Base-by-base conservation (phyloP, 805 yeast species). In the Geotrichum ghanense region DNA sequence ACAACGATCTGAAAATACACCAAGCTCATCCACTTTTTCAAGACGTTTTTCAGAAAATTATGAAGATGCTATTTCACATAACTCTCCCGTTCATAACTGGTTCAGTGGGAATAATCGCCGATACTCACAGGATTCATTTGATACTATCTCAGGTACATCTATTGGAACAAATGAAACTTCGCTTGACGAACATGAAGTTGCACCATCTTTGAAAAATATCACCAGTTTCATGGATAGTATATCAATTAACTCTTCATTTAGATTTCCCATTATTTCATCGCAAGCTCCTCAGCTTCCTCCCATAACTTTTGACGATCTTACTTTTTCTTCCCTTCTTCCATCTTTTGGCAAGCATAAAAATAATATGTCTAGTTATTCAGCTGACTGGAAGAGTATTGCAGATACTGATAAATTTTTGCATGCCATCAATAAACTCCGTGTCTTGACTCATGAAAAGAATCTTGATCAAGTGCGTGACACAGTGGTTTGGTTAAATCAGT, bases 221-320 rank as follows among this genome's bases (percentile, higher is more conserved):
- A 25, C 12, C 31, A 25, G 9, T 14, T 14, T 25, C 31, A n/a
- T n/a, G n/a, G n/a, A n/a, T n/a, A n/a, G n/a, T n/a, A n/a, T n/a
- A n/a, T n/a, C n/a, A n/a, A n/a, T n/a, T n/a, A n/a, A n/a, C n/a
- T n/a, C n/a, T n/a, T n/a, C n/a, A n/a, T n/a, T n/a, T n/a, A n/a
- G n/a, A n/a, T n/a, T n/a, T 19, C 26, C 17, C 14, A 6, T 12
- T 7, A 24, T 16, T 23, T 43, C 26, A 21, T 37, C 20, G 16
- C 22, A 17, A 26, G 40, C 40, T 43, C 45, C 37, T 16, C 45
- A n/a, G 22, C 21, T 20, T 22, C 45, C 23, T 43, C 45, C 39
- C 34, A 26, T 41, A 19, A 12, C 45, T 31, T 31, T 31, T n/a
- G 37, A 31, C 14, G 14, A 25, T 25, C n/a, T n/a, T n/a, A n/a